A percentile compares a stretch with the other conserved stretches of the same genome.
Evolutionary conservation across 2,329 filamentous ascomycete species (phyloP).

Genomic region (Fusarium anthophilum): DNA sequence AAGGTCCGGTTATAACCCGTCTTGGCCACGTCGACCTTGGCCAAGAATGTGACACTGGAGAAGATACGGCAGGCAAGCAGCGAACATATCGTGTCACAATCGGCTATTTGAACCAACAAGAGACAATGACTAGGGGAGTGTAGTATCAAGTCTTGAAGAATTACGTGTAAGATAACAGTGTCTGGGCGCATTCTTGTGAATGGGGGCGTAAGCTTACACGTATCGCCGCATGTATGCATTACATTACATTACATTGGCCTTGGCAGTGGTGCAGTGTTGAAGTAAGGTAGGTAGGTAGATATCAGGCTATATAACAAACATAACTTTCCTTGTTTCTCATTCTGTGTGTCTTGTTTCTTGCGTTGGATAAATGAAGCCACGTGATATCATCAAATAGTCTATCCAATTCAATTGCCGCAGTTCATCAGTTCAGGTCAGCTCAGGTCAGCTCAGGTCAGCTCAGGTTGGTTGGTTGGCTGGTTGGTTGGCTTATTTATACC

Average conservation of each 20-base stretch:
- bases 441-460: not conserved
- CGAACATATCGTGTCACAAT: not conserved
- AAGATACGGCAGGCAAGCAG: not conserved
- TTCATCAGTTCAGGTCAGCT: not conserved
- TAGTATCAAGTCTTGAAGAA: not conserved
- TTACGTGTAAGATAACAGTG: not conserved
- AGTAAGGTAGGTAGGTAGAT: not conserved
- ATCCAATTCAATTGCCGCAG: not conserved
- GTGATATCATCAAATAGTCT: slow-evolving; percentile 10
- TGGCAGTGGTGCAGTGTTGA: not conserved
- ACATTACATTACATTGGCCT: not conserved
- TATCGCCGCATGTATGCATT: not conserved
- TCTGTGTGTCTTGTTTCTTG: not conserved
- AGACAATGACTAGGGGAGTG: not conserved
- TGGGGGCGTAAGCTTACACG: not conserved
- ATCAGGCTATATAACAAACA: not conserved
- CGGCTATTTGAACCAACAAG: not conserved
- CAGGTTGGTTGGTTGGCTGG: not conserved
- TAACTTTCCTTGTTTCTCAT: not conserved
- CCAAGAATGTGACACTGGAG: not conserved
- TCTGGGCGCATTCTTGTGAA: not conserved
- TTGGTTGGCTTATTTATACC: not conserved
- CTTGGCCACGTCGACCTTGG: not conserved
- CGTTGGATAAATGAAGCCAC: not conserved
- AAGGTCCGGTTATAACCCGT: not conserved